Conservation (phyloP, 2,329 filamentous ascomycete genomes). For the Colletotrichum tanaceti region DNA sequence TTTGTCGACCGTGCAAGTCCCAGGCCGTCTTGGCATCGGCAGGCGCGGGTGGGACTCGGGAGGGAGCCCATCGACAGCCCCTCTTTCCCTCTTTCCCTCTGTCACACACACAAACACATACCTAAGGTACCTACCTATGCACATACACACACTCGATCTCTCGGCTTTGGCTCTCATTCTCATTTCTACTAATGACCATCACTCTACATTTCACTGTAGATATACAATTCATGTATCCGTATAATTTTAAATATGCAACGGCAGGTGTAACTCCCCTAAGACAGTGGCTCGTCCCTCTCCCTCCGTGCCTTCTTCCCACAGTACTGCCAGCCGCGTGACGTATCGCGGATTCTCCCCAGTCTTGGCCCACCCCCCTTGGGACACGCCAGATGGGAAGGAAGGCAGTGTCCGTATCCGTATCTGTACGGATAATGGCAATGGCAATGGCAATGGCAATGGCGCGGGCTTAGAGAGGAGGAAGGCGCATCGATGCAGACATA, state of each 20-base stretch:
- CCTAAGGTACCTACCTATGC: no score
- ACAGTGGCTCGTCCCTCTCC: background rate
- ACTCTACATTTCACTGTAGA: no score
- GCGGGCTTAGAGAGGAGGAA: constrained; percentile 10
- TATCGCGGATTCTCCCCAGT: background rate
- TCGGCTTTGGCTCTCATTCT: no score
- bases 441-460: background rate
- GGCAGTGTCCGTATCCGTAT: no score
- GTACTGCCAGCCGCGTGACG: constrained; percentile 2
- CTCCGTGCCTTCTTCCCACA: background rate
- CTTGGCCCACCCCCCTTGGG: background rate
- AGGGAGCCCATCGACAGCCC: background rate
- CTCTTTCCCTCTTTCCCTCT: background rate
- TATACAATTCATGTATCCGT: no score
- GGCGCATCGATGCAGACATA: constrained; percentile 10
- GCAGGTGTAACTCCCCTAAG: background rate
- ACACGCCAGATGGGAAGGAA: background rate
- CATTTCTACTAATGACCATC: no score
- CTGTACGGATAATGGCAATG: background rate
- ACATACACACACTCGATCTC: no score
- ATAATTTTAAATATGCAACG: background rate
- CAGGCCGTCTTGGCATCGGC: constrained; percentile 23
- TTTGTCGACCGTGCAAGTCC: constrained; percentile 7
- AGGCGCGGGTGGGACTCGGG: constrained; percentile 7
- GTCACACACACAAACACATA: background rate